A percentile compares a stretch with the other conserved stretches of the same genome.
Evolutionary conservation across 2,329 filamentous ascomycete species (phyloP).

Genomic region (Sphaerulina musiva): DNA sequence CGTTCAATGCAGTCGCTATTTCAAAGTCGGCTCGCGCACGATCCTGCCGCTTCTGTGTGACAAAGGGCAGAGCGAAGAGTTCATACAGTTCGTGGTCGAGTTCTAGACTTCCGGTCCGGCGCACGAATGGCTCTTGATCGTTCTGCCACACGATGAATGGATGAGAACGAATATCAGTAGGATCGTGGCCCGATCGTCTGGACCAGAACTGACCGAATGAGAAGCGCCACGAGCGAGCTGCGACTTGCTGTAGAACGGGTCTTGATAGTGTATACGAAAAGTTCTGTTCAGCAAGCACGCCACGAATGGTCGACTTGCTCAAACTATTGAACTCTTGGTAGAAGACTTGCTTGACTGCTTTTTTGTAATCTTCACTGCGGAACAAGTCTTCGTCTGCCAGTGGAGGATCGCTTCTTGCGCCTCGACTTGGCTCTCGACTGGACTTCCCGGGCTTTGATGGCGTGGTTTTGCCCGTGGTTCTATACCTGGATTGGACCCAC

Average conservation of each 20-base stretch:
- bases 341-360: conserved; percentile 60
- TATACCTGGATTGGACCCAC: conserved; percentile 62
- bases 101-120: conserved; percentile 56
- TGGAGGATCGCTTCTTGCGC: neutral
- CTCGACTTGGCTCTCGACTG: neutral
- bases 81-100: conserved; percentile 47
- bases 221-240: conserved; percentile 70
- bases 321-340: conserved; percentile 71
- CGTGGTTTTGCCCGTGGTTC: conserved; percentile 15
- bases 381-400: conserved; percentile 61
- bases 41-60: conserved; percentile 37
- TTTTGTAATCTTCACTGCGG: conserved; percentile 59
- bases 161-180: conserved; percentile 40
- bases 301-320: conserved; percentile 66
- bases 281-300: conserved; percentile 73
- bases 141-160: conserved; percentile 58
- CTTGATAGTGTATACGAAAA: conserved; percentile 69
- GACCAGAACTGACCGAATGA: conserved; percentile 65
- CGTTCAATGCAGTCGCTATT: conserved; percentile 43
- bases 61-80: conserved; percentile 38
- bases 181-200: conserved; percentile 47
- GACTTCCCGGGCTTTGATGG: neutral
- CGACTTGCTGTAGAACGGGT: conserved; percentile 60
- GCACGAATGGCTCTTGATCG: conserved; percentile 44
- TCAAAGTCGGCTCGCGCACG: conserved; percentile 37